Evolutionary conservation across 768 basidiomycete genomes (phyloP), one percentile per base, ranked within the genome.

Genomic region (Lactarius deliciosus): DNA sequence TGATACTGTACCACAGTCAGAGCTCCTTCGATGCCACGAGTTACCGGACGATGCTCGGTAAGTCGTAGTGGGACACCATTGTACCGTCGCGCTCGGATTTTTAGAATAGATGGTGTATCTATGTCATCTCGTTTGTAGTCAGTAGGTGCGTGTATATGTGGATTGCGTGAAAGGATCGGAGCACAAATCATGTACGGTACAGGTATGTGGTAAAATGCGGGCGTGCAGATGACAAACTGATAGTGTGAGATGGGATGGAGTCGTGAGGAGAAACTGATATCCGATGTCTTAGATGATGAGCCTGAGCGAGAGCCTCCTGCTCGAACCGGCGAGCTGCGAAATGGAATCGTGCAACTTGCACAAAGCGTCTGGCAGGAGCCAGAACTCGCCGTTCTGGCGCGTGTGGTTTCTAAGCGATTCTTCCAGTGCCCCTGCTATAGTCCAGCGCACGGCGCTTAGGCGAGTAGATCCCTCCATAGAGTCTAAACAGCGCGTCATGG

Each of bases 391-490:
- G 2, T 2, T 34, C 28, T 53, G 56, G 28, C 65, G 57, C 30
- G 56, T 32, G 18, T 18, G 38, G 22, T 32, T 50, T 16, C 28
- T 47, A 0, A 66, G 50, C n/a, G 40, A 16, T 9, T 34, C 40
- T 2, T 50, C 22, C n/a, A 58, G 22, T 2, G 1, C 38, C 16
- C 56, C 45, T 10, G 61, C 61, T 7, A 58, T 18, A 1, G 56
- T 43, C 65, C 65, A 66, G 30, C 65, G 65, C 36, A 66, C n/a
- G 13, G 65, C 61, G 20, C 61, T 28, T 10, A 66, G 57, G 9
- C 56, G 61, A 15, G 65, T 47, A 7, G 65, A 36, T 43, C 57
- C 22, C 18, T 66, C 65, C 9, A 59, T 7, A 2, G 25, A 41
- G 16, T 58, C 65, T 66, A n/a, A 6, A 43, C 6, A 53, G 5